Conservation (phyloP, 345 rosid species). For the Nephelium lappaceum region DNA sequence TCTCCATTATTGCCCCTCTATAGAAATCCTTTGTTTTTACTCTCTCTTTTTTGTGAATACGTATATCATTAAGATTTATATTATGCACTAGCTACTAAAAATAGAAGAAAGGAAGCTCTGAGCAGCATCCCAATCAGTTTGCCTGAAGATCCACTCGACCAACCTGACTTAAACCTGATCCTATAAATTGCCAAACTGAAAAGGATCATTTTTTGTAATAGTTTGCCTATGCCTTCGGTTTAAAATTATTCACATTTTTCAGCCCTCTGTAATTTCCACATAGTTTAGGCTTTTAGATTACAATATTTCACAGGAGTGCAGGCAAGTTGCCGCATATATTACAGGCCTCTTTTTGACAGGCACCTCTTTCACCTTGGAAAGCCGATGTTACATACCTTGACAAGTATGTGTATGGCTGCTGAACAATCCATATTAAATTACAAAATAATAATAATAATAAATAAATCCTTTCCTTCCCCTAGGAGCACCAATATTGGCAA, state of each 20-base stretch:
- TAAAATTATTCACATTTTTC: not conserved
- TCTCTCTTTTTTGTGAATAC: too few species aligned
- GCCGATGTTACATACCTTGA: not conserved
- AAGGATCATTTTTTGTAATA: not conserved
- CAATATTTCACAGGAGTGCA: not conserved
- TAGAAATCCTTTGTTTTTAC: not conserved
- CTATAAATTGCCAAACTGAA: constrained; percentile 1
- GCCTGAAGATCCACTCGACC: not conserved
- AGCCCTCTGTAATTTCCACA: not conserved
- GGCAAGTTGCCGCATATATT: not conserved
- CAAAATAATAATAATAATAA: too few species aligned
- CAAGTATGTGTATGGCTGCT: not conserved
- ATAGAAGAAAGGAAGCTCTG: not conserved
- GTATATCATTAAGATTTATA: not conserved
- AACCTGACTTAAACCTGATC: not conserved
- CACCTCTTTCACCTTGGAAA: not conserved
- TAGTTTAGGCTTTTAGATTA: not conserved
- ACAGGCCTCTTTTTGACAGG: not conserved
- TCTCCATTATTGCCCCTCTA: not conserved
- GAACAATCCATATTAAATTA: not conserved
- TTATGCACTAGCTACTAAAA: not conserved
- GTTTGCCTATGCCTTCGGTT: not conserved
- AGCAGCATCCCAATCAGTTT: not conserved
- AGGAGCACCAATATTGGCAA: not conserved
- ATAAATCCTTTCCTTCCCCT: not conserved